Evolutionary conservation across 371 early-diverging fungal species (phyloP).

Genomic region (Syncephalis plumigaleata): DNA sequence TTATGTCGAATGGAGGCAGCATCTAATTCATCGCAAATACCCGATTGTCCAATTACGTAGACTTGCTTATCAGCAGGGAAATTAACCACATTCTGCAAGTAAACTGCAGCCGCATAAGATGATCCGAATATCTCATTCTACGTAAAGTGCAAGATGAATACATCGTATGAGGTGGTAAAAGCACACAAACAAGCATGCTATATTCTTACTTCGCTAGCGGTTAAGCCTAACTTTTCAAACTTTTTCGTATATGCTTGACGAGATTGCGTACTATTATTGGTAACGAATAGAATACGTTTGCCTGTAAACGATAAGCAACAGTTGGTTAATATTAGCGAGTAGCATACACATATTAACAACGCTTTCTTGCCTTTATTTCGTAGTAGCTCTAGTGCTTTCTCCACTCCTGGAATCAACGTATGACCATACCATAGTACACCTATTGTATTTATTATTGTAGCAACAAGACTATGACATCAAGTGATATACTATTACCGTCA

Average conservation of each 20-base stretch:
- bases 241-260: slow-evolving; percentile 62
- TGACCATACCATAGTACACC: slow-evolving; percentile 88
- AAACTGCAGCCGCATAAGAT: slow-evolving; percentile 88
- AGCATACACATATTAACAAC: background rate
- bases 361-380: slow-evolving; percentile 6
- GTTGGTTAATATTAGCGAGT: background rate
- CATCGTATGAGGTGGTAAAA: background rate
- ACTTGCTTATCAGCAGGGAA: slow-evolving; percentile 75
- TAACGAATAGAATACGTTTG: slow-evolving; percentile 80
- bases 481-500: slow-evolving; percentile 47
- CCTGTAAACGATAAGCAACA: slow-evolving; percentile 19
- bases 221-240: slow-evolving; percentile 57
- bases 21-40: slow-evolving; percentile 72
- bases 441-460: slow-evolving; percentile 8
- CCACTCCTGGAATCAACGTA: slow-evolving; percentile 41
- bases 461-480: too few relatives aligned
- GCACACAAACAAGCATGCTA: too few relatives aligned
- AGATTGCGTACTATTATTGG: slow-evolving; percentile 91
- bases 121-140: slow-evolving; percentile 88
- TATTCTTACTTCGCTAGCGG: slow-evolving; percentile 35
- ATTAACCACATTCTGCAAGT: slow-evolving; percentile 57
- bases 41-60: slow-evolving; percentile 79
- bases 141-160: background rate
- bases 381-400: slow-evolving; percentile 34
- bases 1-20: slow-evolving; percentile 13